Evolutionary conservation across 768 basidiomycete genomes (phyloP).

Genomic region (Gautieria morchelliformis): DNA sequence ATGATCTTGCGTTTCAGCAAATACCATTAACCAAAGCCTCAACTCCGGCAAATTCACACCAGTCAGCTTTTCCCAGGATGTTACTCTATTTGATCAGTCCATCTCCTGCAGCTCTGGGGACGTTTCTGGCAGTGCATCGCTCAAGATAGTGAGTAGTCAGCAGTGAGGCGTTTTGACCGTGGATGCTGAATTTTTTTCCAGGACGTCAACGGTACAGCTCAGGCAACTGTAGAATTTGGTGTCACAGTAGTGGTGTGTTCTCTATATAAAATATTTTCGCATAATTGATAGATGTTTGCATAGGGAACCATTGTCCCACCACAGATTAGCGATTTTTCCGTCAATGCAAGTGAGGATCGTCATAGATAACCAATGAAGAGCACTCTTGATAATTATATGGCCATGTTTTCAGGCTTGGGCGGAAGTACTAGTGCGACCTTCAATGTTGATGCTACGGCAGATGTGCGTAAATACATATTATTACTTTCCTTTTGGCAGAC

Average conservation of each 20-base stretch:
- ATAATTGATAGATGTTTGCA: not conserved
- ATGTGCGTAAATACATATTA: not conserved
- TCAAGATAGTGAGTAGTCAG: slow-evolving; percentile 8
- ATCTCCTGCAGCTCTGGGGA: slow-evolving; percentile 11
- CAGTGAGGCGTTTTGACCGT: no score
- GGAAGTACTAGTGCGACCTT: not conserved
- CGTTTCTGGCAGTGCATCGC: slow-evolving; percentile 11
- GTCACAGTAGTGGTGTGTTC: slow-evolving; percentile 18
- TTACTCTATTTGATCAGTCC: slow-evolving; percentile 14
- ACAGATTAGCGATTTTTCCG: slow-evolving; percentile 24
- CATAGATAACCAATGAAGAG: not conserved
- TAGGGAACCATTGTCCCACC: slow-evolving; percentile 38
- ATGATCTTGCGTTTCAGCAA: slow-evolving; percentile 1
- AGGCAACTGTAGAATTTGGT: slow-evolving; percentile 20
- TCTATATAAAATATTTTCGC: not conserved
- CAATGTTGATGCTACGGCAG: not conserved
- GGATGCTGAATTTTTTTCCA: not conserved
- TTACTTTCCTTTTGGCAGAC: not conserved
- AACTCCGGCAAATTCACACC: slow-evolving; percentile 4
- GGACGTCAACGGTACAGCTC: slow-evolving; percentile 22
- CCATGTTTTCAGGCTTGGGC: not conserved
- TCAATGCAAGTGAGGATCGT: slow-evolving; percentile 25
- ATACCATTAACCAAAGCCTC: slow-evolving; percentile 13
- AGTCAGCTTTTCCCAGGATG: slow-evolving; percentile 14
- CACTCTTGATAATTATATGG: no score